phyloP scores from a whole-genome alignment of 306 rosid species.

The Cucurbita maxima region DNA sequence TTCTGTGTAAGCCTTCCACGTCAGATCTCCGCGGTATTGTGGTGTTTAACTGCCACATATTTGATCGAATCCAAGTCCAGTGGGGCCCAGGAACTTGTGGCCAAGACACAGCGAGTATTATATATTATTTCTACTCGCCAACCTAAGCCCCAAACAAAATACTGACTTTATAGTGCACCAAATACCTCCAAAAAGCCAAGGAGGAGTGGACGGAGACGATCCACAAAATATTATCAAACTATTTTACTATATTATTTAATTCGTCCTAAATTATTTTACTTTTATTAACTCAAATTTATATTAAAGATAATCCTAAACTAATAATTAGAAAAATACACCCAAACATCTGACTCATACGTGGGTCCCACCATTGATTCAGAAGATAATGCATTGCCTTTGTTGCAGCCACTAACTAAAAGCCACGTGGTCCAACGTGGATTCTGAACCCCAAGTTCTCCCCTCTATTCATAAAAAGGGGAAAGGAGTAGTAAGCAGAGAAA shows the following conservation, averaged over 20 bases:
- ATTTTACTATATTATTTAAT: no score
- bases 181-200: constrained; percentile 3
- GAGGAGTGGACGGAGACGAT: background rate
- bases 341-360: constrained; percentile 1
- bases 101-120: background rate
- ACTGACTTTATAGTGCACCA: background rate
- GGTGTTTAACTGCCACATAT: background rate
- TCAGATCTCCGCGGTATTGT: background rate
- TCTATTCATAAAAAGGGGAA: background rate
- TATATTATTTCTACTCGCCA: background rate
- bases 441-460: constrained; percentile 7
- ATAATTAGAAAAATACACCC: background rate
- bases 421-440: constrained; percentile 53
- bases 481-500: background rate
- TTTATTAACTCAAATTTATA: no score
- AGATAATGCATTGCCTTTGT: constrained; percentile 31
- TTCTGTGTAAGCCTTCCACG: background rate
- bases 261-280: no score
- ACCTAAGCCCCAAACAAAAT: background rate
- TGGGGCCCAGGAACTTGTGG: background rate
- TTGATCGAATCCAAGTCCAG: background rate
- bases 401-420: constrained; percentile 25
- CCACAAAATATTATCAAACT: no score
- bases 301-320: no score
- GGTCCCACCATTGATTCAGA: constrained; percentile 22